These are phyloP conservation scores for Boletellus ananas DNA, from an alignment of 768 basidiomycete species.

Conservation along the genomic window DNA sequence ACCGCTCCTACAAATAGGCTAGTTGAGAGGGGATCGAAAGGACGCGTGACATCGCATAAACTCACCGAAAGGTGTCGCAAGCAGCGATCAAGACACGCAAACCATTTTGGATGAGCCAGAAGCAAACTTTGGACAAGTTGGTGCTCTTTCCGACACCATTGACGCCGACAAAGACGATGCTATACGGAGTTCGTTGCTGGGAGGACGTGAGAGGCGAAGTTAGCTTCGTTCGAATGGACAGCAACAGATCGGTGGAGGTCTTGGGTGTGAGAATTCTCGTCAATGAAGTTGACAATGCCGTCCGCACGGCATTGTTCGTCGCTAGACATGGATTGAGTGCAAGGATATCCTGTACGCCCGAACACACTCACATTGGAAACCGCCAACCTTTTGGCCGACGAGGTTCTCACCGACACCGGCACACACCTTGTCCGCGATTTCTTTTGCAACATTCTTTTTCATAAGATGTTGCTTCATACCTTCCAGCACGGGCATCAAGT, in stretches of 20 bases:
- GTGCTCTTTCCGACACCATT: conserved; percentile 99
- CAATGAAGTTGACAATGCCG: conserved; percentile 79
- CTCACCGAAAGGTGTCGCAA: conserved; percentile 92
- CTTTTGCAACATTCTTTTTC: conserved; percentile 97
- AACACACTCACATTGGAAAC: conserved; percentile 71
- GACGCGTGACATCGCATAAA: not conserved
- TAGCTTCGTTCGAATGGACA: conserved; percentile 88
- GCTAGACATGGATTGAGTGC: conserved; percentile 42
- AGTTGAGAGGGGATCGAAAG: not conserved
- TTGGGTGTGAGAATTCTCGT: conserved; percentile 95
- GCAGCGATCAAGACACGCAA: conserved; percentile 93
- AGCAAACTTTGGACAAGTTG: conserved; percentile 96
- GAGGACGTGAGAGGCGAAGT: conserved; percentile 69
- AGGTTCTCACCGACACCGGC: conserved; percentile 89
- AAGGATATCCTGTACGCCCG: not conserved
- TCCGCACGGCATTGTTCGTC: conserved; percentile 77
- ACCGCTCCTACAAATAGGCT: conserved; percentile 59
- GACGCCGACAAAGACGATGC: conserved; percentile 95
- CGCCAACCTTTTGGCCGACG: conserved; percentile 86
- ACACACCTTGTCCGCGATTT: conserved; percentile 92
- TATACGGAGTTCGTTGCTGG: conserved; percentile 81
- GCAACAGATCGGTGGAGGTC: conserved; percentile 91
- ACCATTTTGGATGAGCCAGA: conserved; percentile 97
- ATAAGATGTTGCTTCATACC: conserved; percentile 98
- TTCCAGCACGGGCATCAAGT: conserved; percentile 82